A percentile compares a stretch with the other conserved stretches of the same genome.
These are phyloP conservation scores for Massariosphaeria phaeospora DNA, from an alignment of 495 filamentous ascomycete genomes.

Conservation along the genomic window DNA sequence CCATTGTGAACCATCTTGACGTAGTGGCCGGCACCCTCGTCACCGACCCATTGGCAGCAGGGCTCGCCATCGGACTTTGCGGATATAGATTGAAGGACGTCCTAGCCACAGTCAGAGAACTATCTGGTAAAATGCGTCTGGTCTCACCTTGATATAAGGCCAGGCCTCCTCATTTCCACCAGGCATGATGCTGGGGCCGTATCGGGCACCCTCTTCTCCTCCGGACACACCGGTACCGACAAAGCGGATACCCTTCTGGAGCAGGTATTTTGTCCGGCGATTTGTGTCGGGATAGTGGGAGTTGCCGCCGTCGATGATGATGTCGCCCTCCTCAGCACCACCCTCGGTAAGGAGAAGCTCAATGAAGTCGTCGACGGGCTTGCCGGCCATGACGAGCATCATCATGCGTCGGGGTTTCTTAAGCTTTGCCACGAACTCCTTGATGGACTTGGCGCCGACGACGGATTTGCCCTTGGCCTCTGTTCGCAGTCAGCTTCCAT, in stretches of 20 bases:
- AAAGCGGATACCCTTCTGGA: slow-evolving; percentile 84
- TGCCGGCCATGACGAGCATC: slow-evolving; percentile 96
- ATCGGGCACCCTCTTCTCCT: slow-evolving; percentile 98
- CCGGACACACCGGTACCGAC: slow-evolving; percentile 97
- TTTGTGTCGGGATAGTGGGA: slow-evolving; percentile 99
- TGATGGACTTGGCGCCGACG: slow-evolving; percentile 84
- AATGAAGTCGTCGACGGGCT: slow-evolving; percentile 98
- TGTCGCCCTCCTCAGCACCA: slow-evolving; percentile 83
- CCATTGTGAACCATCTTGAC: slow-evolving; percentile 99
- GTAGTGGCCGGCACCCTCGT: slow-evolving; percentile 98
- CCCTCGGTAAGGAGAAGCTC: slow-evolving; percentile 73
- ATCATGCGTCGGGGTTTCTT: slow-evolving; percentile 95
- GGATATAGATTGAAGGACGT: slow-evolving; percentile 94
- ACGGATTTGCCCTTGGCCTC: slow-evolving; percentile 71
- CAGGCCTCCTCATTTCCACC: slow-evolving; percentile 97
- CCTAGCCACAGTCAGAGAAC: slow-evolving; percentile 34
- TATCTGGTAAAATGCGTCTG: background rate
- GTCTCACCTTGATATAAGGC: slow-evolving; percentile 78
- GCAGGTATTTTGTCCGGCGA: slow-evolving; percentile 83
- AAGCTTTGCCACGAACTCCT: slow-evolving; percentile 92
- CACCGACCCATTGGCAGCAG: slow-evolving; percentile 99
- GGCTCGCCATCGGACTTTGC: slow-evolving; percentile 95
- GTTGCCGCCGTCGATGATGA: slow-evolving; percentile 99
- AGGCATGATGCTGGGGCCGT: slow-evolving; percentile 96
- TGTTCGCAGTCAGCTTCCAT: slow-evolving; percentile 16